Base-by-base conservation (phyloP, 257 asterid species). In the Eucommia ulmoides region DNA sequence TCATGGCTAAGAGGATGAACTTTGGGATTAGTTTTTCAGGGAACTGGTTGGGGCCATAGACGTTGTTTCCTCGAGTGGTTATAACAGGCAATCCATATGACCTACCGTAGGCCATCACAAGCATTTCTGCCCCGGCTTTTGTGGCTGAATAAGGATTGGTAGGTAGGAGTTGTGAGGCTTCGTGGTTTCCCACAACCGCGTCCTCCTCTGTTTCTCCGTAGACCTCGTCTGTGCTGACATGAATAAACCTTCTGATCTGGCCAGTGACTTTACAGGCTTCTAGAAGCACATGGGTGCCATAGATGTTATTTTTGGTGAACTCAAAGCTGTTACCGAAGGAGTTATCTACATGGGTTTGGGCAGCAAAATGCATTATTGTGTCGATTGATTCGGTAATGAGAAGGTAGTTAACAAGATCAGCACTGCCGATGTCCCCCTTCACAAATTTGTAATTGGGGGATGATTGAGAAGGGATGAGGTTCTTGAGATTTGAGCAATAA, bases 351-450 rank as follows among this genome's bases (percentile, higher is more conserved):
- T 88, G 97, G 59, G 97, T 88, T 53, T 88, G 97, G 19, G 97
- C 97, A n/a, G 97, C 97, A 68, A 88, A 88, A 75, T 88, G 97
- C 97, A 88, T 88, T 23, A 88, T 88, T 8, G 97, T 88, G 77
- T 88, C 97, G 16, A 88, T 88, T 65, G 81, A 75, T 73, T 88
- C 97, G 0, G 97, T 75, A 53, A 82, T 78, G 56, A 88, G 97
- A 54, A 88, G 89, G 73, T 88, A 84, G 76, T 88, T 84, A 52
- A 88, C 97, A 55, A 88, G 97, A 71, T 88, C 97, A 16, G 89
- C 97, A 59, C 97, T 88, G 48, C 63, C 95, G 17, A 88, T 88
- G 56, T 88, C 97, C 33, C 97, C 97, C 76, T 84, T 81, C 23
- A 88, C 95, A 62, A 88, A 88, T 72, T 88, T 88, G 75, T 79